These are phyloP conservation scores for Penicillium expansum DNA, from an alignment of 2,329 filamentous ascomycete species.

Conservation along the genomic window DNA sequence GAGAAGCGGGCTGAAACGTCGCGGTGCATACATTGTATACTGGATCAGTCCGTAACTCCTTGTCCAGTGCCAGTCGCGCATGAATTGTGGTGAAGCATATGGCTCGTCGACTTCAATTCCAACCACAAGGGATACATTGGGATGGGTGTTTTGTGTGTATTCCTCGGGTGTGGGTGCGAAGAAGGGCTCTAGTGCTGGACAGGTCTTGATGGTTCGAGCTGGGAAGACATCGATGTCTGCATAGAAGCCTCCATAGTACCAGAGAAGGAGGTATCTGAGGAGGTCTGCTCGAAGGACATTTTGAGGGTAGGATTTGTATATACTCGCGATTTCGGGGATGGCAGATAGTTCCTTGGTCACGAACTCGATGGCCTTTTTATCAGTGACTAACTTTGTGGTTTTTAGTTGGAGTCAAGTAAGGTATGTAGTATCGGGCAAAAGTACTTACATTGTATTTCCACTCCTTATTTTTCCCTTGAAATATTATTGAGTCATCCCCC, in stretches of 20 bases:
- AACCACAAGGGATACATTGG: constrained; percentile 33
- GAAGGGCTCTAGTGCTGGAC: constrained; percentile 22
- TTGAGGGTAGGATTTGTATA: background rate
- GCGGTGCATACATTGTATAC: constrained; percentile 37
- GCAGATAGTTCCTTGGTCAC: background rate
- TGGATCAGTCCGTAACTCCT: constrained; percentile 36
- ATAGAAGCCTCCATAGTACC: constrained; percentile 38
- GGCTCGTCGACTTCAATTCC: constrained; percentile 38
- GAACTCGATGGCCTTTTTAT: background rate
- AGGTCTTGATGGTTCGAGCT: constrained; percentile 27
- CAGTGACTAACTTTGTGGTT: background rate
- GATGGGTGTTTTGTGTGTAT: background rate
- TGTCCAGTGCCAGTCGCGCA: constrained; percentile 37
- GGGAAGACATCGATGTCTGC: constrained; percentile 36
- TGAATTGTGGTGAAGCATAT: constrained; percentile 29
- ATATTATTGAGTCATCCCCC: background rate
- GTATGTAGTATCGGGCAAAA: no score
- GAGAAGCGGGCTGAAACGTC: constrained; percentile 35
- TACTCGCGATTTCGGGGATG: background rate
- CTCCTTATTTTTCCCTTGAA: background rate
- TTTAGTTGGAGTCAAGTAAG: background rate
- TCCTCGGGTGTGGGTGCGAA: constrained; percentile 3
- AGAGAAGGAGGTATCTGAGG: constrained; percentile 37
- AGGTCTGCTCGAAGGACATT: constrained; percentile 50
- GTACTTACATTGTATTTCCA: background rate